Conservation (phyloP, 805 yeast genomes). For the Ogataea methanolica region DNA sequence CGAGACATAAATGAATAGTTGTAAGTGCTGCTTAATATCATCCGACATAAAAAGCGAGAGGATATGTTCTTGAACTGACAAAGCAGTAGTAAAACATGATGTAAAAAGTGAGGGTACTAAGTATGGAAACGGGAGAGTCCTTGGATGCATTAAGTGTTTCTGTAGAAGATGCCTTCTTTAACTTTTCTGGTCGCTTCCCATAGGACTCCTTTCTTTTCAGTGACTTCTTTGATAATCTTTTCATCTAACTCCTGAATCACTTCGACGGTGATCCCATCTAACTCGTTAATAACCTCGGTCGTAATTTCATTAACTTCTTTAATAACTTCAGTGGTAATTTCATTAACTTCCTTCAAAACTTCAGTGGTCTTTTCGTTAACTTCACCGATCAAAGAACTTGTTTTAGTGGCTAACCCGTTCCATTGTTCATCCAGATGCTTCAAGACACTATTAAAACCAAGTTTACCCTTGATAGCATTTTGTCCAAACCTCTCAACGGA, state of each 20-base stretch:
- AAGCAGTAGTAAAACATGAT: too few relatives aligned
- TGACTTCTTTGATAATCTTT: slow-evolving; percentile 7
- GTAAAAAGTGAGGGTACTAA: too few relatives aligned
- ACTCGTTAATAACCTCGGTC: slow-evolving; percentile 13
- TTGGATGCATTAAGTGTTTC: slow-evolving; percentile 1
- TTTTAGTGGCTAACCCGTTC: slow-evolving; percentile 23
- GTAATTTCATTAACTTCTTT: slow-evolving; percentile 19
- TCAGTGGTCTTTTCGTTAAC: slow-evolving; percentile 20
- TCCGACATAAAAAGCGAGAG: too few relatives aligned
- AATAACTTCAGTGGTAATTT: slow-evolving; percentile 14
- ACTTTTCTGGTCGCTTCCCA: not conserved
- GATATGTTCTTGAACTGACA: too few relatives aligned
- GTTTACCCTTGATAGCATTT: slow-evolving; percentile 77
- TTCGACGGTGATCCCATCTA: slow-evolving; percentile 11
- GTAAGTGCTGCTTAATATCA: too few relatives aligned
- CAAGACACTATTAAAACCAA: slow-evolving; percentile 82
- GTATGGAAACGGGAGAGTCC: too few relatives aligned
- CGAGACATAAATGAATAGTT: too few relatives aligned
- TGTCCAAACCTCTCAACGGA: slow-evolving; percentile 82
- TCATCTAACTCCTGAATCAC: slow-evolving; percentile 12
- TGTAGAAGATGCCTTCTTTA: slow-evolving; percentile 6
- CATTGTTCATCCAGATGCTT: slow-evolving; percentile 39
- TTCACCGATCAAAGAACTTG: slow-evolving; percentile 20
- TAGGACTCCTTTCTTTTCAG: slow-evolving; percentile 4
- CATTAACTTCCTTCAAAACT: slow-evolving; percentile 24